Conservation (phyloP, 768 basidiomycete species). For the Suillus discolor region DNA sequence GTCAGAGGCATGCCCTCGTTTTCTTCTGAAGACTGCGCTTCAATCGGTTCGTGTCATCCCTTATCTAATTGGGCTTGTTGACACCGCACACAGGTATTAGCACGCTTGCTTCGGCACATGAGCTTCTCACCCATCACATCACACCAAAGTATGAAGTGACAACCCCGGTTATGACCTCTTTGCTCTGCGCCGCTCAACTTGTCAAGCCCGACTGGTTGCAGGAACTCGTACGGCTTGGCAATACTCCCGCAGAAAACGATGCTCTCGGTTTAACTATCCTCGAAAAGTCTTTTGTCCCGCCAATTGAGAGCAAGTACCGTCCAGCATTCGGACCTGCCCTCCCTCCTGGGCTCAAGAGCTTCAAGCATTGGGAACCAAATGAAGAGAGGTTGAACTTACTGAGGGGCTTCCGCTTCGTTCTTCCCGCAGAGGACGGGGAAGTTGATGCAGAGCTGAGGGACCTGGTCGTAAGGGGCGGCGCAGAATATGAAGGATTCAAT, state of each 20-base stretch:
- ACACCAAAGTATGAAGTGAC: slow-evolving; percentile 51
- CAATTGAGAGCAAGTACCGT: slow-evolving; percentile 54
- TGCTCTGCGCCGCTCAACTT: slow-evolving; percentile 58
- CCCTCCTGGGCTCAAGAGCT: slow-evolving; percentile 46
- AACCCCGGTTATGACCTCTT: slow-evolving; percentile 54
- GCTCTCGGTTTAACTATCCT: slow-evolving; percentile 39
- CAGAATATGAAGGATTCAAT: slow-evolving; percentile 64
- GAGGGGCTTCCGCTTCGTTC: slow-evolving; percentile 55
- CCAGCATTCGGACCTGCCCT: slow-evolving; percentile 59
- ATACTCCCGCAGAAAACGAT: slow-evolving; percentile 34
- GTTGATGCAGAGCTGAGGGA: slow-evolving; percentile 51
- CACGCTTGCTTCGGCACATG: slow-evolving; percentile 45
- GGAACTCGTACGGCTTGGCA: slow-evolving; percentile 58
- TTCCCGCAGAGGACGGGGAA: slow-evolving; percentile 57
- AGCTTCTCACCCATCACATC: slow-evolving; percentile 67
- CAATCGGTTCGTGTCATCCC: slow-evolving; percentile 48
- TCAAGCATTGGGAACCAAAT: slow-evolving; percentile 68
- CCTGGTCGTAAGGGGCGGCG: slow-evolving; percentile 58
- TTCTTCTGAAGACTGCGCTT: slow-evolving; percentile 46
- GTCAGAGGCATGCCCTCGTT: slow-evolving; percentile 38
- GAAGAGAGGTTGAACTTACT: slow-evolving; percentile 63
- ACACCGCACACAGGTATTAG: slow-evolving; percentile 50
- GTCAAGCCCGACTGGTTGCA: slow-evolving; percentile 71
- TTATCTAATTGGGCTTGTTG: not conserved
- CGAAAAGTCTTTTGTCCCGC: slow-evolving; percentile 54